phyloP scores from a whole-genome alignment of 2,329 filamentous ascomycete genomes.

The Ophiostoma montium region DNA sequence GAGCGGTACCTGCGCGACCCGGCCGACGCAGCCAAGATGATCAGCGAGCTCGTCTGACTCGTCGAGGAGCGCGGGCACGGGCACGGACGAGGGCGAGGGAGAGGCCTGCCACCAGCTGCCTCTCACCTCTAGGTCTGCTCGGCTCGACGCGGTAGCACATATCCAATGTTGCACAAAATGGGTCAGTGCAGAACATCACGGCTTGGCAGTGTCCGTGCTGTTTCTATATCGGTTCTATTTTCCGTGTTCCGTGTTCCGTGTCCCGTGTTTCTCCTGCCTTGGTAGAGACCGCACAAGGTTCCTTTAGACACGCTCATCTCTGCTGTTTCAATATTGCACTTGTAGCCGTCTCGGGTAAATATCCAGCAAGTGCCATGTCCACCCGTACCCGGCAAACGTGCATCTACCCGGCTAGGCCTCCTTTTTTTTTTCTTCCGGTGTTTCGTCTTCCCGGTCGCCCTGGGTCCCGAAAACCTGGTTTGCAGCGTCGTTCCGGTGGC shows the following conservation, averaged over 20 bases:
- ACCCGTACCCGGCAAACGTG: no score
- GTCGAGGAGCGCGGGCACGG: background rate
- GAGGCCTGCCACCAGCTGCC: no score
- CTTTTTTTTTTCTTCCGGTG: background rate
- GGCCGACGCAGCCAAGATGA: slow-evolving; percentile 31
- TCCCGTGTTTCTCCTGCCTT: background rate
- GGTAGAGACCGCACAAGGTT: background rate
- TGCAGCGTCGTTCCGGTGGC: no score
- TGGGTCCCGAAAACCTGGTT: no score
- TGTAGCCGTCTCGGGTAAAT: background rate
- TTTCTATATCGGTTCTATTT: background rate
- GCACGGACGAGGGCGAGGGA: no score
- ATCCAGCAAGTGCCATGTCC: background rate
- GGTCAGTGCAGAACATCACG: no score
- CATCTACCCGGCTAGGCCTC: background rate
- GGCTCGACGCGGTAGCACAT: no score
- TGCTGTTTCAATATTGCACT: no score
- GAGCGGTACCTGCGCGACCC: slow-evolving; percentile 38
- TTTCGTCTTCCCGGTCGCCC: background rate
- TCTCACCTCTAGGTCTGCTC: no score
- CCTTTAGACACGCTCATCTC: no score
- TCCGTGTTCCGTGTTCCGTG: background rate
- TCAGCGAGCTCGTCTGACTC: slow-evolving; percentile 29
- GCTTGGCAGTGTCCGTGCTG: no score
- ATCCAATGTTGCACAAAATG: no score